These are phyloP conservation scores for Albophoma yamanashiensis DNA, from an alignment of 2,329 filamentous ascomycete genomes.

Conservation along the genomic window DNA sequence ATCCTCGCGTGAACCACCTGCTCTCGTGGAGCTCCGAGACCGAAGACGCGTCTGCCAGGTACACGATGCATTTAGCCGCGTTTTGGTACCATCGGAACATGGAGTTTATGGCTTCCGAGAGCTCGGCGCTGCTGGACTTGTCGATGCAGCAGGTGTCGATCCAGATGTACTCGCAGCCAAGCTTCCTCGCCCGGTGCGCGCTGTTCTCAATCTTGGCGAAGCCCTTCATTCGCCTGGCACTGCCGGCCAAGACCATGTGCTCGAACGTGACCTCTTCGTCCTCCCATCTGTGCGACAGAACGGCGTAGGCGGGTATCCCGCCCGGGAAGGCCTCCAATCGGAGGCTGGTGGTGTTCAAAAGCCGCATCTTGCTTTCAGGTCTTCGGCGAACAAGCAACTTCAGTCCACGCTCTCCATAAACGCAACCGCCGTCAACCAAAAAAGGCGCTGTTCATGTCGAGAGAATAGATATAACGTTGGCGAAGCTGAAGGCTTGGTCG, in stretches of 20 bases:
- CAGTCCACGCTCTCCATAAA: neutral
- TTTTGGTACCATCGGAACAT: conserved; percentile 16
- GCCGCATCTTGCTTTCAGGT: neutral
- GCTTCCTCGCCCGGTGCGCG: conserved; percentile 5
- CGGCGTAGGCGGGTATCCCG: conserved; percentile 12
- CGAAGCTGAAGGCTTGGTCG: neutral
- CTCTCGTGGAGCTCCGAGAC: conserved; percentile 5
- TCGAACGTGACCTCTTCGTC: conserved; percentile 14
- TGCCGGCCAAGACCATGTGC: conserved; percentile 3
- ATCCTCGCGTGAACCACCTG: conserved; percentile 13
- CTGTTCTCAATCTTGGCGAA: conserved; percentile 10
- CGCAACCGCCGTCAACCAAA: neutral
- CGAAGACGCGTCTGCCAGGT: conserved; percentile 9
- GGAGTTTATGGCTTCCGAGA: conserved; percentile 15
- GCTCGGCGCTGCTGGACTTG: conserved; percentile 11
- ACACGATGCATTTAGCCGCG: conserved; percentile 13
- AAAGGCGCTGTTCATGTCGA: neutral
- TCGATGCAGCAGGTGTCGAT: conserved; percentile 18
- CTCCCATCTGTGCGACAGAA: conserved; percentile 19
- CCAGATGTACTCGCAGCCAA: conserved; percentile 14
- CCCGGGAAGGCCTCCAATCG: conserved; percentile 2
- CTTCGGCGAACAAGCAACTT: neutral
- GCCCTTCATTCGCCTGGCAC: conserved; percentile 3
- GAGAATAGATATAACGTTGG: too few species aligned
- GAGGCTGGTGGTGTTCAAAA: neutral